Percentiles rank a stretch among this genome's conserved stretches.
Conservation (phyloP, 2,329 filamentous ascomycete genomes). For the Huntiella savannae region DNA sequence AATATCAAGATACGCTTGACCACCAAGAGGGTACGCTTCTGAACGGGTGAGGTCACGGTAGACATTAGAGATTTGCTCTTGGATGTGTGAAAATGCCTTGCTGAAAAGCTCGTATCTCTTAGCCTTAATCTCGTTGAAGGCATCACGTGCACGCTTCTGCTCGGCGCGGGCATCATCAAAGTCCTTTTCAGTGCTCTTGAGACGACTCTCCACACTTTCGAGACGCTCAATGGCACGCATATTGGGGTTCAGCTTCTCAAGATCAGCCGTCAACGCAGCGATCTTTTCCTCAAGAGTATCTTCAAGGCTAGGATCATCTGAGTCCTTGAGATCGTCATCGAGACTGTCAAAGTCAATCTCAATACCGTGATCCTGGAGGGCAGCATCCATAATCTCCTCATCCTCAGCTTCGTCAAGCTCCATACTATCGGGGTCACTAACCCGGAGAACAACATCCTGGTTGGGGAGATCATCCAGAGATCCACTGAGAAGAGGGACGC, state of each 20-base stretch:
- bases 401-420: constrained; percentile 54
- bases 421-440: constrained; percentile 73
- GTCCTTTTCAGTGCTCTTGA: constrained; percentile 70
- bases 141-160: constrained; percentile 58
- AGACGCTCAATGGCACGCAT: constrained; percentile 89
- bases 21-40: constrained; percentile 80
- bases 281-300: constrained; percentile 63
- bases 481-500: constrained; percentile 55
- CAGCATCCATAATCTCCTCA: constrained; percentile 41
- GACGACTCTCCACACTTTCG: constrained; percentile 63
- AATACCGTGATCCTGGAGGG: constrained; percentile 79
- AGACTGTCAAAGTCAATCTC: constrained; percentile 69
- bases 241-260: constrained; percentile 92
- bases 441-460: constrained; percentile 53
- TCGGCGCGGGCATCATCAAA: constrained; percentile 67
- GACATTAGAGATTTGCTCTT: constrained; percentile 79
- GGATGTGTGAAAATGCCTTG: constrained; percentile 86
- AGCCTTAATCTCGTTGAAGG: constrained; percentile 65
- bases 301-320: constrained; percentile 52
- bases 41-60: constrained; percentile 91
- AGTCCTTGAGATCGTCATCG: constrained; percentile 64
- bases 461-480: constrained; percentile 77
- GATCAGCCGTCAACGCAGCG: constrained; percentile 49
- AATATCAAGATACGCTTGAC: constrained; percentile 73
- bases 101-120: constrained; percentile 82